Base-by-base conservation (phyloP, 768 basidiomycete genomes). In the Amylocystis lapponica region DNA sequence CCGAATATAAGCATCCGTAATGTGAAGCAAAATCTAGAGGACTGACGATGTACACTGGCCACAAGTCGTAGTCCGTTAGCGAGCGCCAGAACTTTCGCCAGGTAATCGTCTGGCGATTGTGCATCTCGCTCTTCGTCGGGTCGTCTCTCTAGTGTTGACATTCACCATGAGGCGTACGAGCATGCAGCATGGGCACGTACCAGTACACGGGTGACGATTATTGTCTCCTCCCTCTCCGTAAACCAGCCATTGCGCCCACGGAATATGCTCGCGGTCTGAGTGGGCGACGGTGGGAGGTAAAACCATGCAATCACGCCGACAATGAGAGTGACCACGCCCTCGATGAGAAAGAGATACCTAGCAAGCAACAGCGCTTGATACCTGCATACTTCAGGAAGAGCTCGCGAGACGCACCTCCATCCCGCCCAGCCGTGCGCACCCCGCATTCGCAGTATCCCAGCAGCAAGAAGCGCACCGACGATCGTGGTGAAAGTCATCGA, bases 171-270 rank as follows among this genome's bases (percentile, higher is more conserved):
- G n/a, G n/a, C n/a, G n/a, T n/a, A n/a, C n/a, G n/a, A n/a, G n/a
- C n/a, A n/a, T n/a, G n/a, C n/a, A n/a, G n/a, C n/a, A n/a, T n/a
- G n/a, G n/a, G n/a, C n/a, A n/a, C n/a, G n/a, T n/a, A n/a, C n/a
- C 17, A 83, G 62, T n/a, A 83, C 66, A 12, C 78, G 69, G 21
- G 73, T 70, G 2, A 81, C 78, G 1, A 79, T 69, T 37, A 84
- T 83, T 1, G 66, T 54, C 29, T 64, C 68, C 34, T 56, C 73
- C 66, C 74, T 62, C 41, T 78, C 78, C 13, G 55, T 73, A 56
- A 80, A 83, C 79, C 80, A 83, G 4, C 77, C 76, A 33, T 79
- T 71, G 1, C 74, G 76, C n/a, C n/a, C n/a, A 29, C 77, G 58
- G 54, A 67, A 73, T 68, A 72, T 74, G 1, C 68, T 58, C 43